A percentile compares a stretch with the other conserved stretches of the same genome.
Conservation (phyloP, 23 red algal species). For the Agarophyton chilense region DNA sequence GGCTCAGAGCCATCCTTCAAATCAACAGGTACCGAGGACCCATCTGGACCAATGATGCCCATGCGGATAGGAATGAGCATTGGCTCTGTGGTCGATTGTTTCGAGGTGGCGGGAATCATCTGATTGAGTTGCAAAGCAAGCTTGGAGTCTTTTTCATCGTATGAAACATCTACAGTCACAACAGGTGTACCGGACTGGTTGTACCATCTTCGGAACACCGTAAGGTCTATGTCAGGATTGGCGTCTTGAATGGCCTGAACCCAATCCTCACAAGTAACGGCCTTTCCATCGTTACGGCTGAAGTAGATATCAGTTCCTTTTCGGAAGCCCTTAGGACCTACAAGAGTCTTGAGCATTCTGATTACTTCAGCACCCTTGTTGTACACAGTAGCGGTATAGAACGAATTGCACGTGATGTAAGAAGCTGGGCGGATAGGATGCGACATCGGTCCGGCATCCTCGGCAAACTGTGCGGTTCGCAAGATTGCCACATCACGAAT, state of each 20-base stretch:
- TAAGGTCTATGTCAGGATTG: slow-evolving; percentile 75
- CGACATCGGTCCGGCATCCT: slow-evolving; percentile 97
- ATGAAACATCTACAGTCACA: slow-evolving; percentile 53
- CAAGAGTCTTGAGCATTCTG: slow-evolving; percentile 87
- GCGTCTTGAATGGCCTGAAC: slow-evolving; percentile 85
- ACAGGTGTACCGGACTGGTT: slow-evolving; percentile 87
- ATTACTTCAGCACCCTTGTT: slow-evolving; percentile 97
- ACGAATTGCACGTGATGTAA: slow-evolving; percentile 91
- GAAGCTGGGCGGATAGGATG: slow-evolving; percentile 93
- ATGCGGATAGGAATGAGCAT: slow-evolving; percentile 87
- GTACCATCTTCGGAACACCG: slow-evolving; percentile 91
- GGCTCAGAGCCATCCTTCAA: slow-evolving; percentile 59
- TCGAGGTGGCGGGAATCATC: slow-evolving; percentile 75
- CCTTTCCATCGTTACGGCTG: slow-evolving; percentile 91
- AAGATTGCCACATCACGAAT: slow-evolving; percentile 89
- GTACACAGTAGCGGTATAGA: slow-evolving; percentile 96
- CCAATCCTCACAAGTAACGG: slow-evolving; percentile 98
- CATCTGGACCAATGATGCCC: slow-evolving; percentile 81
- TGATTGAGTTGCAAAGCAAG: slow-evolving; percentile 75
- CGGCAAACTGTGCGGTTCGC: slow-evolving; percentile 88
- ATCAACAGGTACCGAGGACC: slow-evolving; percentile 65
- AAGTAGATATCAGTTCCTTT: slow-evolving; percentile 98
- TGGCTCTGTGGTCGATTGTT: slow-evolving; percentile 71
- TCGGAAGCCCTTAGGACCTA: slow-evolving; percentile 91
- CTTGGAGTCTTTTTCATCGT: slow-evolving; percentile 48